Conservation (phyloP, 768 basidiomycete species). For the Calocera cornea region DNA sequence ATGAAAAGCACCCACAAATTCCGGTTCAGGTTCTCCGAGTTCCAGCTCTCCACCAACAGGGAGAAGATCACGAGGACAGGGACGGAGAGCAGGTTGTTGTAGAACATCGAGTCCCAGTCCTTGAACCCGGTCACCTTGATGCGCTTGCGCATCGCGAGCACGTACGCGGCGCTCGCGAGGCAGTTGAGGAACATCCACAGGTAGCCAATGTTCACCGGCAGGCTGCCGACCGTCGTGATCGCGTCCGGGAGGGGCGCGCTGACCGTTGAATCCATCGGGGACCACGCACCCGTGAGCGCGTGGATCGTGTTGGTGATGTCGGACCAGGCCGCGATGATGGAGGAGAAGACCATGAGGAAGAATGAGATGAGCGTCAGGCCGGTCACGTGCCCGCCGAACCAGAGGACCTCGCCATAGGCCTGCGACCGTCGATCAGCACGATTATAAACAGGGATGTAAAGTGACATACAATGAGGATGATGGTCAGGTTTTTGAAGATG, state of each 20-base stretch:
- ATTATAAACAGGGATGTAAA: conserved; percentile 8
- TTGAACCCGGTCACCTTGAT: conserved; percentile 93
- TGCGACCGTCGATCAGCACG: conserved; percentile 21
- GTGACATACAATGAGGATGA: conserved; percentile 78
- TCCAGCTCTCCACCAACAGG: conserved; percentile 80
- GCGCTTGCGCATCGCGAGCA: conserved; percentile 87
- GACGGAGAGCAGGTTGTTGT: conserved; percentile 91
- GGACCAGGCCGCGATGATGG: conserved; percentile 91
- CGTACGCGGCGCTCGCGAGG: conserved; percentile 76
- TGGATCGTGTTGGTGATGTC: conserved; percentile 48
- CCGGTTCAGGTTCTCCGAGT: conserved; percentile 50
- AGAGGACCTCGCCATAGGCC: conserved; percentile 95
- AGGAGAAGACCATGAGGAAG: conserved; percentile 89
- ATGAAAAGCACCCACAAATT: conserved; percentile 66
- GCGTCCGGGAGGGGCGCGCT: conserved; percentile 27
- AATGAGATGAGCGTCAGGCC: conserved; percentile 80
- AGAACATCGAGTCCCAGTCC: conserved; percentile 99
- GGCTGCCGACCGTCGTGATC: conserved; percentile 22
- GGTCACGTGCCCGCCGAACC: conserved; percentile 87
- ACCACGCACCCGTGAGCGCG: conserved; percentile 16
- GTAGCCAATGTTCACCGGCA: conserved; percentile 63
- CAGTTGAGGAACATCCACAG: conserved; percentile 96
- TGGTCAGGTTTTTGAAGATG: conserved; percentile 99
- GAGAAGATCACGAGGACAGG: conserved; percentile 78
- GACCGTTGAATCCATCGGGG: conserved; percentile 17